Evolutionary conservation across 495 filamentous ascomycete species (phyloP), one percentile per base, ranked within the genome.

Genomic region (Neurospora sp.): DNA sequence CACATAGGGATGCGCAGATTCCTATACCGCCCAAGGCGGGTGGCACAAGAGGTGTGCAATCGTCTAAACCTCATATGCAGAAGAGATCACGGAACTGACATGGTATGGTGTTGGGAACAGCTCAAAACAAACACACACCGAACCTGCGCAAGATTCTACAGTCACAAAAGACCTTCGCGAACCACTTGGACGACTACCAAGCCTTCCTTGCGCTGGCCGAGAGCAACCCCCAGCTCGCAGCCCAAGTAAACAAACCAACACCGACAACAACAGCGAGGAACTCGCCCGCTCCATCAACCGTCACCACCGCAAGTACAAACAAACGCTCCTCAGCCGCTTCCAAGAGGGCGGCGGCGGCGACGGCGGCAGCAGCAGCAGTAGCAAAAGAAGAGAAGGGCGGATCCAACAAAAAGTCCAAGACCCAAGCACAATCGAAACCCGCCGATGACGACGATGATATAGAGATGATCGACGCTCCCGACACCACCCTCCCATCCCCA

Each of bases 71-170:
- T 8, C 3, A 5, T 12, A 1, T 3, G 2, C 2, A 9, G 46
- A 38, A 37, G 11, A 40, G 12, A 27, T 11, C 22, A 38, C n/a
- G 7, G 7, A 48, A n/a, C 9, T 1, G n/a, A 48, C 42, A 38
- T 20, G 48, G 6, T 5, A 70, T 74, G n/a, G 10, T 27, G 20
- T 39, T 12, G 18, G 18, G n/a, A 27, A 27, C 37, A 79, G 78
- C 78, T 69, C 75, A 79, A 39, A 83, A 79, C 71, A 93, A 94
- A 80, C 86, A 87, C 71, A 94, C 94, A 20, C 85, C 91, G 3
- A 92, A 91, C 78, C 92, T 96, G n/a, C 92, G 93, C 75, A 92
- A 92, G 78, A 96, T 98, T 75, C 84, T 97, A n/a, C 89, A 90
- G 76, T 94, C 91, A 3, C 92, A 96, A 80, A 97, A 97, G 84